Percentiles rank a stretch among this genome's conserved stretches.
Conservation (phyloP, 225 moss, liverwort and hornwort species). For the Sphagnum contortum region DNA sequence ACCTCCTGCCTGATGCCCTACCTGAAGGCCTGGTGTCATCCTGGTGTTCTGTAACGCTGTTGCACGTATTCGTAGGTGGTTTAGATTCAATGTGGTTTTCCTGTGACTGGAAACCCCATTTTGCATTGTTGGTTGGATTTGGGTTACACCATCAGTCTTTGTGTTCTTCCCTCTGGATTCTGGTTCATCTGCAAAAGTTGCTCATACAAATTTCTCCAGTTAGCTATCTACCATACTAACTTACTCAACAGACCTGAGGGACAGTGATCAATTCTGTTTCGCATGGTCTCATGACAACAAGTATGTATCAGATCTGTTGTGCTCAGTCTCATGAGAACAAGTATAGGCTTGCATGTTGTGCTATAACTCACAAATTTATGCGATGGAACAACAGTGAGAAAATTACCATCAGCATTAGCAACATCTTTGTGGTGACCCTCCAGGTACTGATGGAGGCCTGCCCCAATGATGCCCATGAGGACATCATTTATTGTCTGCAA, state of each 20-base stretch:
- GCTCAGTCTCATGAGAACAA: background rate
- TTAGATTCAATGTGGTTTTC: constrained; percentile 19
- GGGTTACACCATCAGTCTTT: background rate
- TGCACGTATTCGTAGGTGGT: constrained; percentile 28
- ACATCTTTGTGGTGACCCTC: constrained; percentile 20
- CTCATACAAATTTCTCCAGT: background rate
- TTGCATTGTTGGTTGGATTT: background rate
- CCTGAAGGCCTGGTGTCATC: constrained; percentile 67
- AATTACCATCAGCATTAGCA: background rate
- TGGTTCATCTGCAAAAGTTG: background rate
- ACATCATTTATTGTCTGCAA: constrained; percentile 83
- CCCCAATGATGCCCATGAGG: constrained; percentile 51
- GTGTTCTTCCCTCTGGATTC: background rate
- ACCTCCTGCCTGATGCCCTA: constrained; percentile 2
- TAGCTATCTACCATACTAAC: too few species aligned
- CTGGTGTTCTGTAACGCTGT: constrained; percentile 65
- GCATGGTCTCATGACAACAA: too few species aligned
- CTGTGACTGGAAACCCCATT: background rate
- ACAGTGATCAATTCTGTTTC: too few species aligned
- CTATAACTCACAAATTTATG: background rate
- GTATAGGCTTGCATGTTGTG: too few species aligned
- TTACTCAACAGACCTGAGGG: too few species aligned
- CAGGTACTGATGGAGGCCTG: constrained; percentile 47
- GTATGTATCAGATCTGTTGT: too few species aligned
- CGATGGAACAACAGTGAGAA: background rate